phyloP scores from a whole-genome alignment of 106 monocot species.

The Platanthera guangdongensis region DNA sequence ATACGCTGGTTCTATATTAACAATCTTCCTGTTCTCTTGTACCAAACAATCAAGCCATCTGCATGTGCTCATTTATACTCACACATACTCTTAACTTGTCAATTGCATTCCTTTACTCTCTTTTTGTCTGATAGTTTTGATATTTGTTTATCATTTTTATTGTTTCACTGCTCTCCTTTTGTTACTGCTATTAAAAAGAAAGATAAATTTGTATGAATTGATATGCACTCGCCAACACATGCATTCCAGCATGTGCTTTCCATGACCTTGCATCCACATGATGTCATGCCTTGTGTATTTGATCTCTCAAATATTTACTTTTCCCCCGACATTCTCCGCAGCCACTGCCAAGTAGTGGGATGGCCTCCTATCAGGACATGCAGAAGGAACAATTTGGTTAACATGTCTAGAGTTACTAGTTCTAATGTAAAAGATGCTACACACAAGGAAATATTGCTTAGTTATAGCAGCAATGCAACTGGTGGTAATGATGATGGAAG shows the following conservation, averaged over 20 bases:
- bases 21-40: neutral
- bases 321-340: neutral
- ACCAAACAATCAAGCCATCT: neutral
- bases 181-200: no score
- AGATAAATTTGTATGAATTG: neutral
- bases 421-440: neutral
- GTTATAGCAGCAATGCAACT: slow-evolving; percentile 12
- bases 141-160: neutral
- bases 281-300: neutral
- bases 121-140: neutral
- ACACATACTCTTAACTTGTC: neutral
- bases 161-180: neutral
- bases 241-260: neutral
- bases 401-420: slow-evolving; percentile 35
- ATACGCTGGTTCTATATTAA: neutral
- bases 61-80: neutral
- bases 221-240: neutral
- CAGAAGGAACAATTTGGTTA: slow-evolving; percentile 73
- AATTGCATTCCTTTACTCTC: neutral
- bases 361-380: slow-evolving; percentile 86
- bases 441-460: slow-evolving; percentile 2
- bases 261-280: neutral
- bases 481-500: slow-evolving; percentile 2
- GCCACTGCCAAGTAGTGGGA: slow-evolving; percentile 64
- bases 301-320: neutral